Conservation (phyloP, 2,329 filamentous ascomycete species). For the Cadophora malorum region DNA sequence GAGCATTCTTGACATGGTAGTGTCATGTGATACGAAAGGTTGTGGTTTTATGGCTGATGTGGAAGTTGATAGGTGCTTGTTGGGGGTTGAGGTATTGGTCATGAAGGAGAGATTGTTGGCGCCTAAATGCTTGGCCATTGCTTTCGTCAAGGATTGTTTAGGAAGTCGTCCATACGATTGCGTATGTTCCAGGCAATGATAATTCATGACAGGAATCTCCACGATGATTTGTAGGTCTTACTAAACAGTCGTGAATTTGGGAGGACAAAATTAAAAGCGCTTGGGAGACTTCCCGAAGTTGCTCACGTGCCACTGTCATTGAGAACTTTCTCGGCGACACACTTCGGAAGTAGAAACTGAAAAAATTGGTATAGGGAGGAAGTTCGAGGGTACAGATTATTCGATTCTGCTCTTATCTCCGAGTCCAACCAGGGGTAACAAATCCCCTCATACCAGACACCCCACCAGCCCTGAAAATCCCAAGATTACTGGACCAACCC, state of each 20-base stretch:
- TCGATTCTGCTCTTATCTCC: background rate
- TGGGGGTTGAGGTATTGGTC: background rate
- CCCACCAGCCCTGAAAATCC: background rate
- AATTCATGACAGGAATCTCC: background rate
- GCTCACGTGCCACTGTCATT: background rate
- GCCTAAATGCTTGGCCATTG: background rate
- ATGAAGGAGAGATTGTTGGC: background rate
- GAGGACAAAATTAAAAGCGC: background rate
- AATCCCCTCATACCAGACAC: background rate
- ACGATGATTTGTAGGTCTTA: background rate
- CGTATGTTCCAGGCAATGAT: background rate
- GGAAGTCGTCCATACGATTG: background rate
- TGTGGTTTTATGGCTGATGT: no score
- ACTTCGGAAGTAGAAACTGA: background rate
- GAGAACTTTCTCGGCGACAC: background rate
- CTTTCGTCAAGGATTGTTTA: background rate
- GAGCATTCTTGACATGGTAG: no score
- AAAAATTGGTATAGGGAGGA: background rate
- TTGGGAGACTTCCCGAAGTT: background rate
- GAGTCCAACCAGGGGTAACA: background rate
- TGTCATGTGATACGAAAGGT: no score
- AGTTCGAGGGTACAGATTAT: background rate
- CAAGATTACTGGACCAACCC: background rate
- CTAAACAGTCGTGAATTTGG: background rate
- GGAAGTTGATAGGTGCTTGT: no score